Percentiles rank a stretch among this genome's conserved stretches.
Evolutionary conservation across 805 yeast genomes (phyloP).

Genomic region (Metschnikowia gruessii): DNA sequence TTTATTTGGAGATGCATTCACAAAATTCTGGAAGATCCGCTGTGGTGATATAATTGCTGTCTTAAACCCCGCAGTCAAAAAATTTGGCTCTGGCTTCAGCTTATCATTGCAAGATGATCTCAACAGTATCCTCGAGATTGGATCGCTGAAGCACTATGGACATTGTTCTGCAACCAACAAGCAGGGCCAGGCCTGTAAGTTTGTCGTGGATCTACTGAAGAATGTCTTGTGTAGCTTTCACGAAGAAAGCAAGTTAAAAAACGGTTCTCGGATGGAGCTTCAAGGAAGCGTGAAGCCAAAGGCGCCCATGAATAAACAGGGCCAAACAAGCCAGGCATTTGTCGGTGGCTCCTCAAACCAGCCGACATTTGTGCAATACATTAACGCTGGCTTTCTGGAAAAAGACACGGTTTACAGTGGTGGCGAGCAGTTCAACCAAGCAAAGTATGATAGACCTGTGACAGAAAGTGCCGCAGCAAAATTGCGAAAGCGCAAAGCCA

Average conservation of each 20-base stretch:
- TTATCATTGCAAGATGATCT: slow-evolving; percentile 50
- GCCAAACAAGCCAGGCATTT: slow-evolving; percentile 18
- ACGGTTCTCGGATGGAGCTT: slow-evolving; percentile 64
- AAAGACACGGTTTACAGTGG: slow-evolving; percentile 17
- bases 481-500: slow-evolving; percentile 20
- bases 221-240: slow-evolving; percentile 71
- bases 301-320: slow-evolving; percentile 49
- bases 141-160: slow-evolving; percentile 64
- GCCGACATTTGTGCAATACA: slow-evolving; percentile 22
- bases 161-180: slow-evolving; percentile 54
- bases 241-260: slow-evolving; percentile 55
- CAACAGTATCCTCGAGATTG: slow-evolving; percentile 67
- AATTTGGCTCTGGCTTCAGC: slow-evolving; percentile 43
- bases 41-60: slow-evolving; percentile 74
- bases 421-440: slow-evolving; percentile 20
- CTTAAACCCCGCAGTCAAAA: slow-evolving; percentile 65
- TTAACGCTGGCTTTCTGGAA: slow-evolving; percentile 16
- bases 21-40: slow-evolving; percentile 67
- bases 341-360: slow-evolving; percentile 22
- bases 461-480: slow-evolving; percentile 16
- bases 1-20: slow-evolving; percentile 65
- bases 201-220: slow-evolving; percentile 55
- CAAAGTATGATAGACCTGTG: slow-evolving; percentile 20
- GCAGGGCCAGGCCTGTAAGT: slow-evolving; percentile 51
- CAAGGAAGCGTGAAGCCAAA: slow-evolving; percentile 57